Base-by-base conservation (phyloP, 345 rosid genomes). In the Populus euphratica region DNA sequence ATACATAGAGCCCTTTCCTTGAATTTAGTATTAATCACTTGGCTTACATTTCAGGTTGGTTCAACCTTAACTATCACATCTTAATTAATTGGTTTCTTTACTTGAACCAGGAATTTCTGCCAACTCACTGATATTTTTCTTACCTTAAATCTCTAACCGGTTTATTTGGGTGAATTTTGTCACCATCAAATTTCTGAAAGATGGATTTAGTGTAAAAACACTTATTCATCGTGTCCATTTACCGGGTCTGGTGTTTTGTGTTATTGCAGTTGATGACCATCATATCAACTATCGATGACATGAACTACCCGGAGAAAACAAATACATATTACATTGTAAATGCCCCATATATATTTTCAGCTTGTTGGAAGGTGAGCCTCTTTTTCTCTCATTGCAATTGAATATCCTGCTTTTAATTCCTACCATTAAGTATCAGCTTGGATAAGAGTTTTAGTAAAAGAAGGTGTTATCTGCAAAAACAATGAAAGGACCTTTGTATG, bases 261-360 rank as follows among this genome's bases (percentile, higher is more conserved):
- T 78, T 39, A n/a, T 77, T 88, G 89, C 94, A 95, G 99, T 80
- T 93, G 73, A 41, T 95, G 89, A 96, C 98, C 56, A 82, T 86
- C 75, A 91, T 96, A 86, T 83, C 98, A 2, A 92, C 90, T 35
- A 83, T 96, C 47, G 98, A 96, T 83, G 99, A 96, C 83, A 83
- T 92, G 84, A 96, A 96, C 87, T 96, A 96, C 79, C 99, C 99
- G 2, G 98, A 96, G 90, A 96, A 89, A 90, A 91, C 99, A 25
- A 84, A 87, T 76, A 85, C 94, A 0, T 96, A 96, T 82, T 96
- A 89, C 83, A 88, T 93, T 77, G 98, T 89, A 69, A 96, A 96
- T 75, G 98, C 83, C 63, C 99, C 98, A 23, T 93, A 92, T 79
- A 85, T 96, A 86, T 96, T 96, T 85, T 91, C 98, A 8, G 93